Evolutionary conservation across 441 rosid species (phyloP).

Genomic region (Dalechampia spathulata): DNA sequence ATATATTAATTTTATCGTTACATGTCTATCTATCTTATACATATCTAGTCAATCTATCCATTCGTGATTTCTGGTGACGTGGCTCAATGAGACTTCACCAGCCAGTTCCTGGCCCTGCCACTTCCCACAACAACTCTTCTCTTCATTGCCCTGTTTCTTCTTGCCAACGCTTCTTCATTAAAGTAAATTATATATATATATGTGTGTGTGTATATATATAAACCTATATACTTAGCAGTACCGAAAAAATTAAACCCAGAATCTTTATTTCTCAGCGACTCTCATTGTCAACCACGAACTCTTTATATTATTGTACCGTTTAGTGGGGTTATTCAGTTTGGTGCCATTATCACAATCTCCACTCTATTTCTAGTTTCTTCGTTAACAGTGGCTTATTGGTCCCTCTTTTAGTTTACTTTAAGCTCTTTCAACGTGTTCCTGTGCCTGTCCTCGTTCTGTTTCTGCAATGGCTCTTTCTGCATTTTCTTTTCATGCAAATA

Average conservation of each 20-base stretch:
- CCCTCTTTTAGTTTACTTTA: too few species aligned
- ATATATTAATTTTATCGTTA: too few species aligned
- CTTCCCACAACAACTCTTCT: background rate
- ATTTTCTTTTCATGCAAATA: conserved; percentile 39
- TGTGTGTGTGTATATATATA: background rate
- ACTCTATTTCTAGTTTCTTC: background rate
- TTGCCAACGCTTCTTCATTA: too few species aligned
- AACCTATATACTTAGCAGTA: background rate
- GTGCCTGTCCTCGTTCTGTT: too few species aligned
- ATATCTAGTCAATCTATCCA: conserved; percentile 45
- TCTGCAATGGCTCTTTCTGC: conserved; percentile 57
- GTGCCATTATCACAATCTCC: conserved; percentile 18
- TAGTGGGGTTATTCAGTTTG: conserved; percentile 8
- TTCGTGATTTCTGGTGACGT: conserved; percentile 48
- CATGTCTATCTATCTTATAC: background rate
- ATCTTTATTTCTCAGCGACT: too few species aligned
- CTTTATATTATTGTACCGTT: background rate
- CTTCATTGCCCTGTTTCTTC: background rate
- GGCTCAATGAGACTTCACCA: conserved; percentile 48
- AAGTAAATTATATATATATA: background rate
- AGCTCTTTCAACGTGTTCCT: too few species aligned
- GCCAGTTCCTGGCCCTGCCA: background rate
- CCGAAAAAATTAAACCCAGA: too few species aligned
- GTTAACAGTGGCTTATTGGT: too few species aligned
- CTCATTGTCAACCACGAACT: background rate